Conservation (phyloP, 208 protist species). For the Cochliopodium minus region DNA sequence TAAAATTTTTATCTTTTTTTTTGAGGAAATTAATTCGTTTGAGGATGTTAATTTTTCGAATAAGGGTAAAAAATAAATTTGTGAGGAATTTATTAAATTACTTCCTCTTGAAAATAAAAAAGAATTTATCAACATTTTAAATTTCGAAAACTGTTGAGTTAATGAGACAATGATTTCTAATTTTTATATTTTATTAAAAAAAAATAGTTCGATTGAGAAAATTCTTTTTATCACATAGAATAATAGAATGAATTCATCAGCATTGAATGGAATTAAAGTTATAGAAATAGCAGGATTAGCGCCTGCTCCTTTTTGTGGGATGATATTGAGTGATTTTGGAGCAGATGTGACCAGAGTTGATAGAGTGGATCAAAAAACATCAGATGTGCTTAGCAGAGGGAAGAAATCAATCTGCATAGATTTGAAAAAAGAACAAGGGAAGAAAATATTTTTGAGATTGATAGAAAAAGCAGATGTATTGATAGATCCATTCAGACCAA, state of each 20-base stretch:
- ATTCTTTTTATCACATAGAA: too few relatives aligned
- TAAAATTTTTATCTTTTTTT: too few relatives aligned
- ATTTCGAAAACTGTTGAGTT: too few relatives aligned
- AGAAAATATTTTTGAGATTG: constrained; percentile 13
- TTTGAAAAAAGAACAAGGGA: constrained; percentile 19
- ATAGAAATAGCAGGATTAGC: constrained; percentile 41
- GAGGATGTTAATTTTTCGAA: too few relatives aligned
- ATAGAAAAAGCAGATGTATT: constrained; percentile 31
- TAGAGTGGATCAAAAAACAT: neutral
- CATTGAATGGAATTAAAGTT: constrained; percentile 31
- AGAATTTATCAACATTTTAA: too few relatives aligned
- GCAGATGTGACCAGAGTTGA: constrained; percentile 41
- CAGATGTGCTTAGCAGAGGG: constrained; percentile 15
- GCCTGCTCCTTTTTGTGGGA: constrained; percentile 37
- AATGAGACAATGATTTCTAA: too few relatives aligned
- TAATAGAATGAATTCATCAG: constrained; percentile 15
- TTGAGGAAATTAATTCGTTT: too few relatives aligned
- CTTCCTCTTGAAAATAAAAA: too few relatives aligned
- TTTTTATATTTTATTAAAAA: too few relatives aligned
- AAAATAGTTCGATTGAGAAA: too few relatives aligned
- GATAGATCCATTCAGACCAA: constrained; percentile 35
- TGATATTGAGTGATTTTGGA: constrained; percentile 43
- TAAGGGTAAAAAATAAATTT: too few relatives aligned
- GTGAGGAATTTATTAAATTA: too few relatives aligned
- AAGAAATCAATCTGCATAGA: constrained; percentile 25